Evolutionary conservation across 1,139 yeast genomes (phyloP), one percentile per base, ranked within the genome.

Genomic region (Nakaseomyces glabratus): DNA sequence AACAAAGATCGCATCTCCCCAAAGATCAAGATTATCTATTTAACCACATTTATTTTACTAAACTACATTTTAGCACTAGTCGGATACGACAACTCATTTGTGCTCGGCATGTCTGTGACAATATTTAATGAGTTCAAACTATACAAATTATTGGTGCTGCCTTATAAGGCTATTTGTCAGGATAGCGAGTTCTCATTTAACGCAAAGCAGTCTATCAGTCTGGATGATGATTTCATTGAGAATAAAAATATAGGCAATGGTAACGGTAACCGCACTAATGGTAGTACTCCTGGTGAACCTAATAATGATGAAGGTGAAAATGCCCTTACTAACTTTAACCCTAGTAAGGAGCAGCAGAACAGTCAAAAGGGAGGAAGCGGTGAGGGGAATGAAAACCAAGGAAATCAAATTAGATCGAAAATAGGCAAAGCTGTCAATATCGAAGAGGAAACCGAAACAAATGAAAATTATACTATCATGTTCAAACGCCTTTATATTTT

Each of bases 121-220:
- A 63, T 76, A 8, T 71, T 78, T 49, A 73, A 73, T 51, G 85
- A 76, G 46, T 69, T 72, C 52, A 68, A 68, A 42, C 60, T 77
- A 3, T 58, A 65, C 49, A 71, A 68, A 29, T 39, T 52, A 8
- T 46, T 62, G 23, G 43, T 61, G 39, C 41, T 40, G 4, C 23
- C 36, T 16, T 44, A 60, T 51, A 41, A 63, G 62, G 46, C 44
- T 38, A 26, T 51, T 43, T 44, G 42, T 52, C 36, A 51, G 18
- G 47, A 46, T 5, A 44, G 50, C 10, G 30, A 11, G 4, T 17
- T 15, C n/a, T 24, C 7, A 20, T 19, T 10, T 15, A 26, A 17
- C 13, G 13, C 11, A 7, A 28, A 31, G 12, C 21, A 23, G 9
- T 16, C 22, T 6, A 4, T 31, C 8, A 20, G 17, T 6, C n/a